Percentiles rank a stretch among this genome's conserved stretches.
phyloP scores from a whole-genome alignment of 805 yeast genomes.

The Candida peoriensis region DNA sequence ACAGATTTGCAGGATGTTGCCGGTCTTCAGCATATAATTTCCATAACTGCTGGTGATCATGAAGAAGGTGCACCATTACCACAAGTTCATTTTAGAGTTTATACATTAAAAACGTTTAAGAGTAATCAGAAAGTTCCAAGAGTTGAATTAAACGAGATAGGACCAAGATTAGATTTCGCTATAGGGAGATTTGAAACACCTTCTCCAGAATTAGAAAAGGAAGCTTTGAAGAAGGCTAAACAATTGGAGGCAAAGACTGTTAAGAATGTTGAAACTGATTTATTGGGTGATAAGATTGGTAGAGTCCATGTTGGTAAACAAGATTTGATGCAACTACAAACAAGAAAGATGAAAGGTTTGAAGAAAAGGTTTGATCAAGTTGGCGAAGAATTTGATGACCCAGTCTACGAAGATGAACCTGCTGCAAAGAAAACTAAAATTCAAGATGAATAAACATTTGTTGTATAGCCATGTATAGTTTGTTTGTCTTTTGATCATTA shows the following conservation, averaged over 20 bases:
- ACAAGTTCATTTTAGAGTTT: conserved; percentile 82
- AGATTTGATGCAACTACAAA: conserved; percentile 84
- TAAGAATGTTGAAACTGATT: conserved; percentile 85
- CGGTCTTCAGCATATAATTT: conserved; percentile 86
- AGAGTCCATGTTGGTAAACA: conserved; percentile 95
- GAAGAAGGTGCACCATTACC: conserved; percentile 72
- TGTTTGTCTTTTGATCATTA: too few species aligned
- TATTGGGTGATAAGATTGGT: conserved; percentile 95
- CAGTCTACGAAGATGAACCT: conserved; percentile 38
- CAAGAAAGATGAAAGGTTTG: conserved; percentile 98
- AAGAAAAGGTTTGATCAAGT: conserved; percentile 80
- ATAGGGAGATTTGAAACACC: conserved; percentile 84
- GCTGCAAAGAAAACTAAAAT: conserved; percentile 27
- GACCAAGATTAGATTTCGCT: conserved; percentile 91
- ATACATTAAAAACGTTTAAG: conserved; percentile 72
- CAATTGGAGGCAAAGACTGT: conserved; percentile 75
- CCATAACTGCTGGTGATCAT: conserved; percentile 72
- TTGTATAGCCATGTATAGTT: too few species aligned
- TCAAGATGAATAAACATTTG: too few species aligned
- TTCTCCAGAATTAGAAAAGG: conserved; percentile 84
- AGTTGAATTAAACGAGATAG: conserved; percentile 90
- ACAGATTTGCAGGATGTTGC: conserved; percentile 87
- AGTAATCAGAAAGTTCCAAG: conserved; percentile 89
- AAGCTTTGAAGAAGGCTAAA: conserved; percentile 76
- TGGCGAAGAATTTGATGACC: conserved; percentile 47